Evolutionary conservation across 495 filamentous ascomycete genomes (phyloP).

Genomic region (Apiosordaria backusii): DNA sequence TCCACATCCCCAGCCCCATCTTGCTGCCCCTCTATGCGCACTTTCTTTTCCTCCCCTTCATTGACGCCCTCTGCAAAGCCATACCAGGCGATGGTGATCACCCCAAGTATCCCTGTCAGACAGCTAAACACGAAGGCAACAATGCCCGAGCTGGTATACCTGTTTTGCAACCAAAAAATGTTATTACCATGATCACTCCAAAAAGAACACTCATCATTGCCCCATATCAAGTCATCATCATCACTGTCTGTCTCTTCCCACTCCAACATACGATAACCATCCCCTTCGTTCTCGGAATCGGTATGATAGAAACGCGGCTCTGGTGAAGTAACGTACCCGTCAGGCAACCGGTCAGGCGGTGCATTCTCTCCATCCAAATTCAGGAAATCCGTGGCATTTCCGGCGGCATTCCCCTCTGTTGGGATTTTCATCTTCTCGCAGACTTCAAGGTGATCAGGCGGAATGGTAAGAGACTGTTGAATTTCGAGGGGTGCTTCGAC

Average conservation of each 20-base stretch:
- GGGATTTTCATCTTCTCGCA: conserved; percentile 52
- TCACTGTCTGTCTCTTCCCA: not conserved
- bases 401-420: conserved; percentile 70
- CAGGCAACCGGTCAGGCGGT: conserved; percentile 55
- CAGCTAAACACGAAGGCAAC: conserved; percentile 71
- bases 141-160: conserved; percentile 67
- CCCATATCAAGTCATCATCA: not conserved
- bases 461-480: conserved; percentile 59
- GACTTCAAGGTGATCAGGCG: conserved; percentile 57
- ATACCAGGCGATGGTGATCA: conserved; percentile 67
- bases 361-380: conserved; percentile 61
- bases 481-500: conserved; percentile 57
- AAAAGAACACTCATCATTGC: not conserved
- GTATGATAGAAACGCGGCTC: not conserved
- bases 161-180: conserved; percentile 15
- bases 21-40: not conserved
- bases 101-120: conserved; percentile 67
- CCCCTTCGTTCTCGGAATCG: not conserved
- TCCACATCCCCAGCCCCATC: not conserved
- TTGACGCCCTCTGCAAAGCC: conserved; percentile 39
- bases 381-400: conserved; percentile 59
- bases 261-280: not conserved
- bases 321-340: conserved; percentile 44
- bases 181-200: not conserved
- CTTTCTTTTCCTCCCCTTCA: not conserved